A percentile compares a stretch with the other conserved stretches of the same genome.
Conservation (phyloP, 1,284 basidiomycete species). For the Microbotryum silenes-acaulis region DNA sequence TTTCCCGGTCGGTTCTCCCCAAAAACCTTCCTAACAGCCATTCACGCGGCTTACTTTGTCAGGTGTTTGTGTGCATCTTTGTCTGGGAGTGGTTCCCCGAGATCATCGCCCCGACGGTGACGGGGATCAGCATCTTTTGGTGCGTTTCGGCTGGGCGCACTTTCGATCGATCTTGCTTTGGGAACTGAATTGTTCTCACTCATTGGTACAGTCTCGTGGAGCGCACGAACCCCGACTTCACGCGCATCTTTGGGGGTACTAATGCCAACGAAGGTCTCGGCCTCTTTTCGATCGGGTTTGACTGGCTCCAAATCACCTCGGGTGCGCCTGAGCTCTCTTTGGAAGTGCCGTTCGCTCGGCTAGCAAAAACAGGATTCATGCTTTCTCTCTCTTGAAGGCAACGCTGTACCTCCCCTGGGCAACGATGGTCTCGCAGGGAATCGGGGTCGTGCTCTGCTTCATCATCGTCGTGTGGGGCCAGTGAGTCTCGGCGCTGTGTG, state of each 20-base stretch:
- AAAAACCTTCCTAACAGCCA: too few relatives aligned
- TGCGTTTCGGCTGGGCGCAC: conserved; percentile 3
- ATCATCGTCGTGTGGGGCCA: conserved; percentile 39
- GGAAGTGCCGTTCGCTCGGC: too few relatives aligned
- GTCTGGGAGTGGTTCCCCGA: background rate
- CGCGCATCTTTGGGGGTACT: too few relatives aligned
- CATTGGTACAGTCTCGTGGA: too few relatives aligned
- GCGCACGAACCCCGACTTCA: too few relatives aligned
- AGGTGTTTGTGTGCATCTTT: background rate
- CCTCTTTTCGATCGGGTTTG: too few relatives aligned
- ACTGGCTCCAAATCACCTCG: conserved; percentile 49
- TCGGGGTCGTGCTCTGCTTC: conserved; percentile 51
- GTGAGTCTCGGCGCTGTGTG: conserved; percentile 32
- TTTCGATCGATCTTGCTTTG: too few relatives aligned
- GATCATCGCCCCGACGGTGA: conserved; percentile 35
- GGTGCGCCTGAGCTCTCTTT: background rate
- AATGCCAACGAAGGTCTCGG: too few relatives aligned
- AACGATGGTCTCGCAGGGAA: conserved; percentile 40
- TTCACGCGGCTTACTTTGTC: too few relatives aligned
- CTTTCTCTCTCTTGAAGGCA: conserved; percentile 51
- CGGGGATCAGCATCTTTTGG: conserved; percentile 55
- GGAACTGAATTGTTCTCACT: too few relatives aligned
- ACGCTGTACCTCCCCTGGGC: conserved; percentile 1
- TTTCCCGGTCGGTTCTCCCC: too few relatives aligned
- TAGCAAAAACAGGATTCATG: conserved; percentile 33